Evolutionary conservation across 306 rosid genomes (phyloP), one percentile per base, ranked within the genome.

Genomic region (Glycine tomentella): DNA sequence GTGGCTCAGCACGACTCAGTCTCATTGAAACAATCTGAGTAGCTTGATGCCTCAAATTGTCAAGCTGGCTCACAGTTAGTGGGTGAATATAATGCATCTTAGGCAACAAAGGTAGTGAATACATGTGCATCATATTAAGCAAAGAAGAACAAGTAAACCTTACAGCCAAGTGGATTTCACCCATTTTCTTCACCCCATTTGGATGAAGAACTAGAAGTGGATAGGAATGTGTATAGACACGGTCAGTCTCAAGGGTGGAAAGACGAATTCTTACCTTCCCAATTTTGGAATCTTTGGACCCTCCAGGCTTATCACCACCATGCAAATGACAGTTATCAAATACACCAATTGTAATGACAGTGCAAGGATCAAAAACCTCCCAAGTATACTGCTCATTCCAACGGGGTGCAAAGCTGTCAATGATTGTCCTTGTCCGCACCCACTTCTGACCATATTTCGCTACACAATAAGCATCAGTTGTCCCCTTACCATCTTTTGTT

Each of bases 121-220:
- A 95, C 97, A 95, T 89, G 86, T 93, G 97, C 99, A 95, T 95
- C 99, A 95, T 92, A 66, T 95, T 95, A n/a, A 95, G 94, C 87
- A 93, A 80, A 49, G 97, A 95, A 44, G 97, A 91, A 83, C 99
- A 95, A 16, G 94, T 89, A 77, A 95, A 95, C 90, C 99, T 87
- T 78, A 95, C 99, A 74, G 99, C 99, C 85, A 95, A 75, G 87
- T 95, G 99, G 81, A 95, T 95, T 82, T 95, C 99, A 62, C 99
- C 99, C 99, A 93, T 95, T 86, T 95, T 95, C 90, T 95, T 95
- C 84, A 95, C 97, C 78, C 99, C 99, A 81, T 20, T 87, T 40
- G 90, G 86, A 65, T 93, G 92, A 63, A 95, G 92, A 61, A 95
- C 99, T 8, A 95, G 87, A 64, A 93, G 99, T 0, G 99, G 99